Evolutionary conservation across 2,329 filamentous ascomycete species (phyloP), one percentile per base, ranked within the genome.

Genomic region (Penicillium concentricum): DNA sequence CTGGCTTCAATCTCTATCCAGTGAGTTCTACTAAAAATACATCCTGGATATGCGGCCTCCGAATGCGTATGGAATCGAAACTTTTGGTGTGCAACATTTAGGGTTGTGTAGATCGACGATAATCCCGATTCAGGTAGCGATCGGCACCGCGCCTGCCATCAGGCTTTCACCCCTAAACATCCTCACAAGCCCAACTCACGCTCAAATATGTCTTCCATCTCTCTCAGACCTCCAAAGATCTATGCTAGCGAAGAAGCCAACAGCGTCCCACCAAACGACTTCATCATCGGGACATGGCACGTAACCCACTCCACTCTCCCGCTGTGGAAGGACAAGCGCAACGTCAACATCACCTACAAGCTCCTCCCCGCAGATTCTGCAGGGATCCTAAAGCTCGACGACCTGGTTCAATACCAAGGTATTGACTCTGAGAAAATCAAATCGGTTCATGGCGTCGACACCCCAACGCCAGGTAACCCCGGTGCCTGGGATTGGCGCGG

Each of bases 401-500:
- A 66, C 22, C 53, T 62, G 8, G 62, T 66, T 1, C 41, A 51
- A 35, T 66, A 65, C 22, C 64, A 66, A 49, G 32, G 50, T 1
- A n/a, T 51, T 18, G 20, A 39, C n/a, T 58, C 59, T 0, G 50
- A 61, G 8, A 64, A 61, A 20, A 56, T 66, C 30, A 55, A 62
- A 35, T 58, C 61, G 1, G 51, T 66, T 1, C 56, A 61, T 39
- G 62, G 64, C 0, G 37, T 65, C 3, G 61, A 66, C 20, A 66
- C 61, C 3, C 57, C 61, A 2, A 57, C 47, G 5, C 49, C 52
- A 28, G 59, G 54, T 15, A 48, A 51, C 10, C 65, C 67, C 45
- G 79, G 74, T 26, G 77, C 76, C 34, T 90, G 89, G 86, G 81
- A 88, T 66, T 96, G 91, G 91, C 81, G 89, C 45, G 91, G 91